Evolutionary conservation across 805 yeast genomes (phyloP).

Genomic region (Wickerhamia fluorescens): DNA sequence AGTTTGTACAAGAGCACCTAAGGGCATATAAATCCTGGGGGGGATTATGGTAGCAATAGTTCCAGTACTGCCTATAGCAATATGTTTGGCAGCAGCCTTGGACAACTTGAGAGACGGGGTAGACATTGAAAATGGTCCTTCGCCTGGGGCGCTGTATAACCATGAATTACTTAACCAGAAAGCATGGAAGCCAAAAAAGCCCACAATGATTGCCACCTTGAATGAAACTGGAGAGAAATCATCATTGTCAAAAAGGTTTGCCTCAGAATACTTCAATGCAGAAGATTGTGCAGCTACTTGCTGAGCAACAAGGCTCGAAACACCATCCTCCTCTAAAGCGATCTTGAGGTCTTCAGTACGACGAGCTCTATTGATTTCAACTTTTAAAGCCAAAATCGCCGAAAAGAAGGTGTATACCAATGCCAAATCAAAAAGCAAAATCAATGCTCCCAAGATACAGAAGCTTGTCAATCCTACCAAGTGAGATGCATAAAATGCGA

Average conservation of each 20-base stretch:
- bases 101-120: slow-evolving; percentile 16
- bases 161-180: slow-evolving; percentile 68
- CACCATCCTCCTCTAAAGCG: slow-evolving; percentile 90
- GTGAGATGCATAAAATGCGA: slow-evolving; percentile 57
- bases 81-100: slow-evolving; percentile 34
- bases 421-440: slow-evolving; percentile 63
- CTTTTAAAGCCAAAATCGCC: slow-evolving; percentile 77
- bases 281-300: slow-evolving; percentile 44
- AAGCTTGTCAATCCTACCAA: slow-evolving; percentile 74
- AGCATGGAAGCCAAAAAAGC: slow-evolving; percentile 56
- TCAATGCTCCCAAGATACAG: slow-evolving; percentile 65
- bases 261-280: neutral
- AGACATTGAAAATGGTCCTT: slow-evolving; percentile 3
- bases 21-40: slow-evolving; percentile 51
- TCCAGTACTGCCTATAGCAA: slow-evolving; percentile 41
- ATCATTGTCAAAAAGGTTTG: slow-evolving; percentile 13
- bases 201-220: slow-evolving; percentile 53
- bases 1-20: slow-evolving; percentile 45
- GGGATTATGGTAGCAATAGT: slow-evolving; percentile 54
- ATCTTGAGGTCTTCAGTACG: slow-evolving; percentile 69
- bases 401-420: slow-evolving; percentile 76
- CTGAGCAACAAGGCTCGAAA: slow-evolving; percentile 61
- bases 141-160: slow-evolving; percentile 35
- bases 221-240: slow-evolving; percentile 40
- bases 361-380: slow-evolving; percentile 82